Evolutionary conservation across 139 green algal genomes (phyloP).

Genomic region (Coelastrella sp.): DNA sequence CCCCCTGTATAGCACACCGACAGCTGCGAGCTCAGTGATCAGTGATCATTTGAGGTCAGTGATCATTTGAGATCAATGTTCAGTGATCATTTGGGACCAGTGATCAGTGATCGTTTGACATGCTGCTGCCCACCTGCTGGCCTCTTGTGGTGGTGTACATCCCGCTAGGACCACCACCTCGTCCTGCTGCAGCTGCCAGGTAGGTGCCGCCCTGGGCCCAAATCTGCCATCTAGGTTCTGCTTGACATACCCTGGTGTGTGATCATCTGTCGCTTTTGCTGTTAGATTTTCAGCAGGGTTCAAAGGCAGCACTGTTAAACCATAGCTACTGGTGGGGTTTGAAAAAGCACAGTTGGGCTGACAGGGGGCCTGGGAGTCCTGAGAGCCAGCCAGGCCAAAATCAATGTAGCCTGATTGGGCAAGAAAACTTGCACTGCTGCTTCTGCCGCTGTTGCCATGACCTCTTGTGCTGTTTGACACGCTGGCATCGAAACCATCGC

Average conservation of each 20-base stretch:
- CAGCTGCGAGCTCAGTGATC: too few species aligned
- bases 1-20: too few species aligned
- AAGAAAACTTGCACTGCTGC: neutral
- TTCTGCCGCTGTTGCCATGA: slow-evolving; percentile 6
- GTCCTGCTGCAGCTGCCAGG: slow-evolving; percentile 54
- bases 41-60: too few species aligned
- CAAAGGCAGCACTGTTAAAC: slow-evolving; percentile 51
- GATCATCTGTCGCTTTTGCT: neutral
- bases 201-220: neutral
- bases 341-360: slow-evolving; percentile 46
- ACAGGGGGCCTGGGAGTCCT: neutral
- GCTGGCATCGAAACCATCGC: neutral
- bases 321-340: slow-evolving; percentile 51
- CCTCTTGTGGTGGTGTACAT: slow-evolving; percentile 45
- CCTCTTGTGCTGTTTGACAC: neutral
- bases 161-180: slow-evolving; percentile 61
- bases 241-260: neutral
- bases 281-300: slow-evolving; percentile 22
- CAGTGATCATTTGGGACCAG: too few species aligned
- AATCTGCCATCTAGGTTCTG: slow-evolving; percentile 6
- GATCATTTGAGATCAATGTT: too few species aligned
- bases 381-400: neutral
- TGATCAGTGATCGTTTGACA: neutral
- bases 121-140: slow-evolving; percentile 43
- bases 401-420: slow-evolving; percentile 20